Evolutionary conservation across 2,329 filamentous ascomycete genomes (phyloP).

Genomic region (Trichoderma afroharzianum): DNA sequence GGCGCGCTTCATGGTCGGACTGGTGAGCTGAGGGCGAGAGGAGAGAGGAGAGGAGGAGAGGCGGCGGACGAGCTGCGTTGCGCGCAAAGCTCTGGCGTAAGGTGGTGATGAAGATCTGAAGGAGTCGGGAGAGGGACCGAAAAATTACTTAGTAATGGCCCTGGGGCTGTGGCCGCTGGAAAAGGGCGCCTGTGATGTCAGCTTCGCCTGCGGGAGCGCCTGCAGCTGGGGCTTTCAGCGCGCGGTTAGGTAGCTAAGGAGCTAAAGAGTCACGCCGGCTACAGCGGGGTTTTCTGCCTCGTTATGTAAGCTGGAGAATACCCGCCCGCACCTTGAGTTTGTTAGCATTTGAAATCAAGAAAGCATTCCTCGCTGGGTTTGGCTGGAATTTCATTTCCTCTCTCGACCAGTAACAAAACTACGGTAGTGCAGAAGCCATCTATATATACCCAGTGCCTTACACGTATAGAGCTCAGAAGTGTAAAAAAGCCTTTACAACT

Average conservation of each 20-base stretch:
- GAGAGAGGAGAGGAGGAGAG: not conserved
- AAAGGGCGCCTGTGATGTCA: constrained; percentile 14
- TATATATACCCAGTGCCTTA: not conserved
- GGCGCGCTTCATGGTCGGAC: constrained; percentile 28
- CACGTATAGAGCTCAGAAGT: not conserved
- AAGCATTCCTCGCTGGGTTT: not conserved
- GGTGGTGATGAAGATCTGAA: not conserved
- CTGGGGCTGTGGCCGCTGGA: not conserved
- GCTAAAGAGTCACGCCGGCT: constrained; percentile 12
- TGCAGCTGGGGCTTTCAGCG: not conserved
- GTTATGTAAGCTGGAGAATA: not conserved
- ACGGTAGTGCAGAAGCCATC: not conserved
- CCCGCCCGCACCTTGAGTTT: not conserved
- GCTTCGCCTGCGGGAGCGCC: not conserved
- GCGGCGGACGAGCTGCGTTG: not conserved
- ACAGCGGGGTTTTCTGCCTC: not conserved
- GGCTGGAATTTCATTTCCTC: not conserved
- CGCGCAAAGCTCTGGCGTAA: not conserved
- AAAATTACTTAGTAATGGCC: constrained; percentile 10
- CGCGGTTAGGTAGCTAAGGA: not conserved
- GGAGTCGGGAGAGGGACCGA: constrained; percentile 3
- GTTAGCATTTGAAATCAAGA: constrained; percentile 8
- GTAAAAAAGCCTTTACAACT: not conserved
- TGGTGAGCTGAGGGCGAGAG: not conserved
- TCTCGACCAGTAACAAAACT: not conserved